Base-by-base conservation (phyloP, 768 basidiomycete species). In the Scleroderma citrinum region DNA sequence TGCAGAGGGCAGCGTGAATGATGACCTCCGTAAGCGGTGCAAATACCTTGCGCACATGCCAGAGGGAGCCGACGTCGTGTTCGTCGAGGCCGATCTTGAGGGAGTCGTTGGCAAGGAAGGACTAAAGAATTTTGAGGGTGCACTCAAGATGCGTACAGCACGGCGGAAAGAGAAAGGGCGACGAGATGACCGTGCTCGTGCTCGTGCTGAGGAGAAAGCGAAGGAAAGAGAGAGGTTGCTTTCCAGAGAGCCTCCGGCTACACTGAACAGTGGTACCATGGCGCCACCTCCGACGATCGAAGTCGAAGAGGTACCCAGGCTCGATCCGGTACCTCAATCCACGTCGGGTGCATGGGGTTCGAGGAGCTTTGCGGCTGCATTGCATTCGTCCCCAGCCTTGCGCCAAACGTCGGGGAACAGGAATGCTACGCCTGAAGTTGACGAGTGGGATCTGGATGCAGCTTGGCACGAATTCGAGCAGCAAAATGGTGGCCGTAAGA, bases 21-120 rank as follows among this genome's bases (percentile, higher is more conserved):
- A 94, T 52, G 93, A 96, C 52, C 73, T 99, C 23, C 83, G 94
- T 42, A 89, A 92, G 67, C 84, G 94, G 29, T 97, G 92, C 75
- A 95, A 94, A 64, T 98, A 97, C 66, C 84, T 99, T 53, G 82
- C 82, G 3, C 94, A 98, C 66, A 76, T 97, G 57, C 90, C 94
- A 1, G 85, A 91, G 49, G 85, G 90, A 38, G 85, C 91, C 32
- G 94, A 98, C 59, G 91, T 97, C 39, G 85, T 92, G 20, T 97
- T 97, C 67, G 73, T 97, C 47, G 94, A 99, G 67, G 82, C 91
- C 7, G 86, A 95, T 61, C 71, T 98, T 16, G 74, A 77, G 49
- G 74, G 72, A 7, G 87, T 94, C 31, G 88, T 97, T 17, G 87
- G 91, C 26, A 59, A 62, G 13, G 84, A 85, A 11, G 83, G 85